phyloP scores from a whole-genome alignment of 2,329 filamentous ascomycete species.

The Fusarium succisae region DNA sequence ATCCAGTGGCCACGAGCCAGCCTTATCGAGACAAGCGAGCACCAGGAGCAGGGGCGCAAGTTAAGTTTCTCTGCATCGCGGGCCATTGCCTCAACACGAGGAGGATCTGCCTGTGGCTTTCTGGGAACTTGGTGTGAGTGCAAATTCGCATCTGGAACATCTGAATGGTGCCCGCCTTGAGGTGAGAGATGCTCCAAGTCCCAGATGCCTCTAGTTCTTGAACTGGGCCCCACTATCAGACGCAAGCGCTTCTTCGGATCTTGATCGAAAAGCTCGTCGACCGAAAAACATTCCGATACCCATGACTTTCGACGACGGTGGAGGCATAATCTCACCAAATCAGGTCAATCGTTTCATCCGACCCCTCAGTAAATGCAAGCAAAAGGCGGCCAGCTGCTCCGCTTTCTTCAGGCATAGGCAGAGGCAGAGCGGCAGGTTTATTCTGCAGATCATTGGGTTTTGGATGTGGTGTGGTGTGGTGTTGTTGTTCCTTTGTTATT shows the following conservation, averaged over 20 bases:
- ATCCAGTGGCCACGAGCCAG: constrained; percentile 8
- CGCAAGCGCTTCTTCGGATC: constrained; percentile 42
- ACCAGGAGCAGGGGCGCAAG: constrained; percentile 9
- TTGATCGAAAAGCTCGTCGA: constrained; percentile 38
- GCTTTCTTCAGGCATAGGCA: background rate
- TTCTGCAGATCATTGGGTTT: constrained; percentile 15
- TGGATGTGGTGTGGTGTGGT: background rate
- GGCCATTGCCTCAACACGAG: constrained; percentile 36
- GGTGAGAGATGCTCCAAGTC: constrained; percentile 16
- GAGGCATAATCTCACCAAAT: constrained; percentile 19
- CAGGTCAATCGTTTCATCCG: constrained; percentile 24
- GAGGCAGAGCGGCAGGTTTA: background rate
- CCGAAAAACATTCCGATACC: constrained; percentile 38
- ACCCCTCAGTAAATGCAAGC: constrained; percentile 31
- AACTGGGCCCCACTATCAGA: constrained; percentile 30
- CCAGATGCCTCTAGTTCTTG: constrained; percentile 14
- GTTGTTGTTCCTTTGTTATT: constrained; percentile 2
- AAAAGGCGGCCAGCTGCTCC: constrained; percentile 29
- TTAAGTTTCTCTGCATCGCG: constrained; percentile 22
- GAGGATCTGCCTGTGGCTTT: constrained; percentile 37
- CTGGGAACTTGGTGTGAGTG: constrained; percentile 22
- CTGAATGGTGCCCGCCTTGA: constrained; percentile 44
- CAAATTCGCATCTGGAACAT: constrained; percentile 37
- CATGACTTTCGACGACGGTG: constrained; percentile 19
- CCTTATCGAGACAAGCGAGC: constrained; percentile 28